Evolutionary conservation across 768 basidiomycete species (phyloP), one percentile per base, ranked within the genome.

Genomic region (Sporobolomyces pararoseus): DNA sequence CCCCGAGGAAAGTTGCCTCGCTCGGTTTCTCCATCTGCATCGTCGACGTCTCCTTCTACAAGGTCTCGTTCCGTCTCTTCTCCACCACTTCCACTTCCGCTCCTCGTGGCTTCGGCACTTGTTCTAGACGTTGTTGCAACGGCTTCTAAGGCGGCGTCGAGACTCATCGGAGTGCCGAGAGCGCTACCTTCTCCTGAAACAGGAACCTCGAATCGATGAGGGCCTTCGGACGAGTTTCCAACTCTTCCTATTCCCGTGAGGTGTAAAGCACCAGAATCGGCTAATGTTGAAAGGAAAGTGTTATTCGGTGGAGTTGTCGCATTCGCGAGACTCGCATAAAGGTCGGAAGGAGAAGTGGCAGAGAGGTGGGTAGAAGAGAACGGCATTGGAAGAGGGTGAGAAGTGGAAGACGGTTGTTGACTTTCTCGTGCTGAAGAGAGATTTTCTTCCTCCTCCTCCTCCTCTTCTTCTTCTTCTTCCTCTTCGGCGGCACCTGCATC

Each of bases 231-330:
- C 17, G 39, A 42, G 9, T 42, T n/a, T n/a, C n/a, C n/a, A n/a
- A 16, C 35, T 4, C 7, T 3, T 29, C 13, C 16, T 7, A 59
- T 9, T 34, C 59, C 46, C n/a, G 53, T 14, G 31, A 60, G 46
- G 44, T 42, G 37, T 7, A 52, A 21, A 1, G 55, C 46, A 27
- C 32, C 47, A 4, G 75, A 75, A 7, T 79, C 79, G 37, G 78
- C 79, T 3, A 81, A 72, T 0, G 79, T 80, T 42, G 77, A 75
- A 17, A 81, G 74, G 76, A 81, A 80, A 27, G 77, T 79, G 25
- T 78, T 77, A 71, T 81, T 81, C 64, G 78, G 78, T 1, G 81
- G 81, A 17, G 81, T 81, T 4, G 78, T 75, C 7, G 78, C 50
- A 37, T 52, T 53, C 7, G 50, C 53, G 63, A 65, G 62, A 21